phyloP scores from a whole-genome alignment of 148 eudicot genomes.

The Arbutus unedo region DNA sequence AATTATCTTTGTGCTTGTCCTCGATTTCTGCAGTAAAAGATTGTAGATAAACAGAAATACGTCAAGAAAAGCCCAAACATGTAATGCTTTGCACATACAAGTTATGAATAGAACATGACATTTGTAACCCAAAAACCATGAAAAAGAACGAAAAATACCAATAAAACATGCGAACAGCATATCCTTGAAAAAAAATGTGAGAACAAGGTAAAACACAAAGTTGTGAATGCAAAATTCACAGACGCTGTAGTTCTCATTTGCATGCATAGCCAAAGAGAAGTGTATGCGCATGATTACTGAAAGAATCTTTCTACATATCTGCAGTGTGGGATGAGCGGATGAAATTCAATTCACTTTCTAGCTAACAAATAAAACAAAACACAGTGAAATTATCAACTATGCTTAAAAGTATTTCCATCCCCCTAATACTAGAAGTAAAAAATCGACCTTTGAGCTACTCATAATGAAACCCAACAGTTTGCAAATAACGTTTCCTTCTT shows the following conservation, averaged over 20 bases:
- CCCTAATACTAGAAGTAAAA: too few species aligned
- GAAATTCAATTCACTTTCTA: background rate
- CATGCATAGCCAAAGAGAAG: background rate
- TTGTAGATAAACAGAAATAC: conserved; percentile 3
- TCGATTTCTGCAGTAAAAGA: conserved; percentile 19
- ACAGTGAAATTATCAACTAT: background rate
- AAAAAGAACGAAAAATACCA: background rate
- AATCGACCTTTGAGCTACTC: too few species aligned
- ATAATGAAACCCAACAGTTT: too few species aligned
- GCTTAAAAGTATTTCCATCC: too few species aligned
- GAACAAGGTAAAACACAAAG: background rate
- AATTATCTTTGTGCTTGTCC: conserved; percentile 18
- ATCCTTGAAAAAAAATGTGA: background rate
- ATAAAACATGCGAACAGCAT: background rate
- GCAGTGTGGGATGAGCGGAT: background rate
- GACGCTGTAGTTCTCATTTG: background rate
- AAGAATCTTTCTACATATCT: background rate
- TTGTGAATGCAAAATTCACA: background rate
- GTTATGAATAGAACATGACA: background rate
- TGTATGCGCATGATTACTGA: background rate
- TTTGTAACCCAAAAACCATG: background rate
- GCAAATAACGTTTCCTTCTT: too few species aligned
- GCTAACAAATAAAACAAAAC: background rate
- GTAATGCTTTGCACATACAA: background rate
- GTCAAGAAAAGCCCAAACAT: background rate